A percentile compares a stretch with the other conserved stretches of the same genome.
phyloP scores from a whole-genome alignment of 2,329 filamentous ascomycete species.

The Trichophyton schoenleinii region DNA sequence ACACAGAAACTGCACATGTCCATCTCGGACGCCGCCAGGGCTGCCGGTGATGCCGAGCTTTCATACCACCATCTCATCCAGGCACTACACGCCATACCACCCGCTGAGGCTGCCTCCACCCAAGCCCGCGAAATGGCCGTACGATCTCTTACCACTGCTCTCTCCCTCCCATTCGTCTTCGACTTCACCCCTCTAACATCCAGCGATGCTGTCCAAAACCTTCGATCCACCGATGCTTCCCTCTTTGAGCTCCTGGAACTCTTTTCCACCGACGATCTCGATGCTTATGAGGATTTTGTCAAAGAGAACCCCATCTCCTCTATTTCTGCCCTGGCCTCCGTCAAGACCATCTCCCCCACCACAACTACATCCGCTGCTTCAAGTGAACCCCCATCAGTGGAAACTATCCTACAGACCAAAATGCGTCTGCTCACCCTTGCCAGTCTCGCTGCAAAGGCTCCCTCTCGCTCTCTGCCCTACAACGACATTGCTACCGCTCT shows the following conservation, averaged over 20 bases:
- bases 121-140: constrained; percentile 49
- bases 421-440: constrained; percentile 92
- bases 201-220: constrained; percentile 68
- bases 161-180: constrained; percentile 53
- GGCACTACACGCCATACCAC: constrained; percentile 65
- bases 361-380: background rate
- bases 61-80: constrained; percentile 60
- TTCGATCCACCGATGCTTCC: constrained; percentile 69
- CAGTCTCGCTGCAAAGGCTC: constrained; percentile 70
- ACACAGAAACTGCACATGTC: constrained; percentile 73
- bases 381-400: background rate
- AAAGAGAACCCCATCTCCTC: constrained; percentile 40
- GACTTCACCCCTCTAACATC: constrained; percentile 61
- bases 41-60: constrained; percentile 64
- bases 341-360: background rate
- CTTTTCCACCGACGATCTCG: constrained; percentile 84
- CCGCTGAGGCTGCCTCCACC: constrained; percentile 41
- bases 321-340: constrained; percentile 66
- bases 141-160: constrained; percentile 54
- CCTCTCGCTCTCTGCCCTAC: constrained; percentile 81
- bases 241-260: constrained; percentile 91
- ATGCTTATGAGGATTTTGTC: constrained; percentile 92
- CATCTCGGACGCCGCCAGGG: constrained; percentile 66
- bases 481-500: constrained; percentile 70
- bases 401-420: constrained; percentile 73